Conservation (phyloP, 2,329 filamentous ascomycete species). For the Proliferodiscus dingleyae region DNA sequence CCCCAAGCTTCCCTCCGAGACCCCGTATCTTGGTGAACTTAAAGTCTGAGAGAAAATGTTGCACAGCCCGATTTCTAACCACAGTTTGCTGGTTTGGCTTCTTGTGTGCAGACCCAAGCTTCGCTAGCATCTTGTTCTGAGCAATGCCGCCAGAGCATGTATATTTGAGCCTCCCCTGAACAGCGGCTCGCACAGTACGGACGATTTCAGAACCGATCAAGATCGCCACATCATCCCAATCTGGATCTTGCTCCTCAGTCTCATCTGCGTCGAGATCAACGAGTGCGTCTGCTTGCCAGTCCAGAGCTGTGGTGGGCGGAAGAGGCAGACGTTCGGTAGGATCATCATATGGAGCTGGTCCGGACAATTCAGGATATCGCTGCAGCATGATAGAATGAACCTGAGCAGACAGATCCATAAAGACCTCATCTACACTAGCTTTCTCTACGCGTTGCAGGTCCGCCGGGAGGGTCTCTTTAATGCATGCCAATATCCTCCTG, state of each 20-base stretch:
- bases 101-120: constrained; percentile 83
- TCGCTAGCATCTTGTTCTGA: constrained; percentile 91
- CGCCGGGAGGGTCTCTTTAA: constrained; percentile 68
- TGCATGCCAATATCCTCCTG: constrained; percentile 70
- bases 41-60: constrained; percentile 74
- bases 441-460: constrained; percentile 77
- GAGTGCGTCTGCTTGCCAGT: constrained; percentile 81
- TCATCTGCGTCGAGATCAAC: constrained; percentile 70
- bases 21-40: constrained; percentile 95
- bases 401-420: constrained; percentile 83
- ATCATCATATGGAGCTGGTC: constrained; percentile 68
- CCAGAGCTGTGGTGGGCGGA: constrained; percentile 67
- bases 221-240: constrained; percentile 94
- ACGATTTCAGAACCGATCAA: constrained; percentile 86
- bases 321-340: constrained; percentile 65
- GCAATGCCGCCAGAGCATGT: constrained; percentile 90
- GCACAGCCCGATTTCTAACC: constrained; percentile 78
- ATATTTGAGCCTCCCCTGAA: constrained; percentile 71
- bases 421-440: constrained; percentile 92
- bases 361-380: constrained; percentile 67
- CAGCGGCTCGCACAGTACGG: constrained; percentile 62
- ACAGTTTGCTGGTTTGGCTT: constrained; percentile 95
- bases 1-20: constrained; percentile 90
- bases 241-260: constrained; percentile 73
- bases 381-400: constrained; percentile 71